Conservation (phyloP, 192 early-diverging fungal genomes). For the Backusella circina region DNA sequence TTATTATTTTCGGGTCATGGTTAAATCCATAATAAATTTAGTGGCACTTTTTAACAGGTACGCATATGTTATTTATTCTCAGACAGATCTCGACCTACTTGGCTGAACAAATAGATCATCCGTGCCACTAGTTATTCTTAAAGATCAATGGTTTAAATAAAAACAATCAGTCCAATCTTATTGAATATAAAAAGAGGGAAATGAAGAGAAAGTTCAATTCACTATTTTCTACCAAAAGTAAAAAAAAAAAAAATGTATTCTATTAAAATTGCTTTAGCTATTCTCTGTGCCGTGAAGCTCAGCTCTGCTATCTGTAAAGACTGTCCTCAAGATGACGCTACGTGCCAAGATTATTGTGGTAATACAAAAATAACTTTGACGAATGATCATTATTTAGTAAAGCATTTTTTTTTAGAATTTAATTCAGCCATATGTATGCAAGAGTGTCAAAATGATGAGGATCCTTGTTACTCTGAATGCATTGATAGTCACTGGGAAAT, state of each 20-base stretch:
- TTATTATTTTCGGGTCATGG: neutral
- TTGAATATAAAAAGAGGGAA: neutral
- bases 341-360: neutral
- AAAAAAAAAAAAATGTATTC: neutral
- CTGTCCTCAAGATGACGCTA: neutral
- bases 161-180: neutral
- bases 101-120: neutral
- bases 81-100: neutral
- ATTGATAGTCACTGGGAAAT: neutral
- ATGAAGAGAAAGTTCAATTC: neutral
- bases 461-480: neutral
- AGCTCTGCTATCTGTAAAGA: neutral
- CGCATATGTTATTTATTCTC: neutral
- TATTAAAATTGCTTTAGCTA: neutral
- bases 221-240: neutral
- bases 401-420: neutral
- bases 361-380: neutral
- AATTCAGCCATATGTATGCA: neutral
- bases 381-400: neutral
- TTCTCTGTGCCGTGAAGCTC: neutral
- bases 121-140: neutral
- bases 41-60: conserved; percentile 4
- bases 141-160: neutral
- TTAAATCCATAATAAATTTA: conserved; percentile 3
- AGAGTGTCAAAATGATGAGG: neutral